phyloP scores from a whole-genome alignment of 345 rosid genomes.

The Atalantia buxifolia region DNA sequence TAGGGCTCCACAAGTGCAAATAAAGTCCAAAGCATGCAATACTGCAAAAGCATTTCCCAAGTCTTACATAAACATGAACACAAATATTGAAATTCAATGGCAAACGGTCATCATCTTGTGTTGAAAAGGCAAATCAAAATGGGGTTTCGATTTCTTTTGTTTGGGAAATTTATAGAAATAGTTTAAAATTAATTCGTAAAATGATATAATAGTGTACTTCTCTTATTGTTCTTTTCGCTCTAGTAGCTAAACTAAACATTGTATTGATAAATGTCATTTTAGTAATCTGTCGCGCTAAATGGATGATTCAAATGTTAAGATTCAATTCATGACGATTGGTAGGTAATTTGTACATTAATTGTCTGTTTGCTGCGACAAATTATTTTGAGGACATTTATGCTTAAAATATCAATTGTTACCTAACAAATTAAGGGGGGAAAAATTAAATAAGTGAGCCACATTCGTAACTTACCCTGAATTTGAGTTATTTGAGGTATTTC shows the following conservation, averaged over 20 bases:
- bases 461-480: no score
- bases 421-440: no score
- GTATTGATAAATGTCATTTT: no score
- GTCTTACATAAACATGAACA: neutral
- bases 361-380: rapidly evolving
- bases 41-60: slow-evolving; percentile 18
- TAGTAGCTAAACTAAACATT: neutral
- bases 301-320: neutral
- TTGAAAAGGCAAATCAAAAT: neutral
- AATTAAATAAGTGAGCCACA: no score
- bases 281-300: no score
- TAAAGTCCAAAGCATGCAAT: neutral
- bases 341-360: neutral
- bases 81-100: neutral
- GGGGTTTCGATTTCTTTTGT: no score
- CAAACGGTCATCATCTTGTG: neutral
- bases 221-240: neutral
- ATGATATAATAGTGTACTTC: no score
- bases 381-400: no score
- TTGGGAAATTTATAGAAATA: no score
- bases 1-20: neutral
- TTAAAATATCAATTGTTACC: no score
- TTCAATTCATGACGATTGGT: neutral
- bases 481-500: no score
- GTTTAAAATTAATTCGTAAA: no score